Evolutionary conservation across 2,329 filamentous ascomycete genomes (phyloP), one percentile per base, ranked within the genome.

Genomic region (Aspergillus fumigatiaffinis): DNA sequence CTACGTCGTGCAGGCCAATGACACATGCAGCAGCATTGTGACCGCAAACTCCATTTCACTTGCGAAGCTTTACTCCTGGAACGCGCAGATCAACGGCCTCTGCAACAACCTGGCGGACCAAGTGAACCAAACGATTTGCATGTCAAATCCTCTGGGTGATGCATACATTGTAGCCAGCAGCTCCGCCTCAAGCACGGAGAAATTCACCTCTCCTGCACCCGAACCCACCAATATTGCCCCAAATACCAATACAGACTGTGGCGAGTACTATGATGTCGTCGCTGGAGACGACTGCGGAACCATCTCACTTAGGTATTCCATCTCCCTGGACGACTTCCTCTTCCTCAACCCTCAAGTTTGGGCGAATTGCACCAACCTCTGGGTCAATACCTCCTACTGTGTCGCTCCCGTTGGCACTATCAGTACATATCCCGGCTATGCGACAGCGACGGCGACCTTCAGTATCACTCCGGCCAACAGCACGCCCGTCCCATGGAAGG

Each of bases 21-120:
- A 61, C 46, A 61, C 51, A 12, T 61, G 59, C 42, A 32, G n/a
- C 21, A 23, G 32, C 3, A 59, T 61, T 35, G 56, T 10, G 14
- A n/a, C 14, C 26, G 23, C 25, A 9, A 23, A 21, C 26, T 21
- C 47, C 20, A 28, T 17, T 12, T 54, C 57, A 5, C 48, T 70
- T 12, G 54, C 69, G 4, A 29, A 64, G 14, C 46, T 57, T 20
- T 46, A 55, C n/a, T 26, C 32, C 26, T 75, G 71, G 72, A 38
- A 38, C 17, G 2, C 35, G 9, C 9, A 38, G 10, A 38, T 38
- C 35, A 38, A 38, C 35, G 10, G 10, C 17, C 17, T 38, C 35
- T 38, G 35, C 6, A 38, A 17, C 17, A 38, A 38, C 17, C 17
- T 38, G 35, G 35, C 2, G 17, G 10, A 17, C 17, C 17, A 12